Evolutionary conservation across 2,329 filamentous ascomycete species (phyloP).

Genomic region (Dothistroma pini): DNA sequence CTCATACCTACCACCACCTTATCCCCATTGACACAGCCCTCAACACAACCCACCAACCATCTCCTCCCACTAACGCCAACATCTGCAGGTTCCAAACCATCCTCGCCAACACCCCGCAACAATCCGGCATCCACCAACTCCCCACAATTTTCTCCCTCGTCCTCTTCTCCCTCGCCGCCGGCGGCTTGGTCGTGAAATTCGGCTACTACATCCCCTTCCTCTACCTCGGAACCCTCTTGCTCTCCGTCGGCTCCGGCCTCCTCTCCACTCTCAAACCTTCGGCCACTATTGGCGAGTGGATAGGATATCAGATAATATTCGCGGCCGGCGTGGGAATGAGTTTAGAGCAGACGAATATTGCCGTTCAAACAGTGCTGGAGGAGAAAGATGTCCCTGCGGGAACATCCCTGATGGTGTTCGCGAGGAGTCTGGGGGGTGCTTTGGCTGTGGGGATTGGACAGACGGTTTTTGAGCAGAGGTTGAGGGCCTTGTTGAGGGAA

Average conservation of each 20-base stretch:
- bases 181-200: slow-evolving; percentile 35
- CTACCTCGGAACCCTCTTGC: slow-evolving; percentile 37
- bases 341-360: slow-evolving; percentile 16
- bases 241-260: slow-evolving; percentile 43
- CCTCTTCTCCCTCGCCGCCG: slow-evolving; percentile 38
- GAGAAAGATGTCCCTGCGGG: slow-evolving; percentile 12
- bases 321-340: slow-evolving; percentile 12
- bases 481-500: neutral
- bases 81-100: slow-evolving; percentile 18
- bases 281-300: slow-evolving; percentile 15
- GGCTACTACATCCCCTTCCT: slow-evolving; percentile 48
- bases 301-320: slow-evolving; percentile 22
- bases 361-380: slow-evolving; percentile 12
- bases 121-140: slow-evolving; percentile 17
- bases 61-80: no score
- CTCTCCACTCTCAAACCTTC: slow-evolving; percentile 27
- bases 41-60: no score
- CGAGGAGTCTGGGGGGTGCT: slow-evolving; percentile 11
- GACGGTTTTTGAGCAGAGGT: slow-evolving; percentile 11
- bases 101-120: slow-evolving; percentile 7
- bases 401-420: slow-evolving; percentile 8
- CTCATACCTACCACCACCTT: no score
- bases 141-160: slow-evolving; percentile 36
- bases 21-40: no score
- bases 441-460: slow-evolving; percentile 11